Percentiles rank a stretch among this genome's conserved stretches.
Evolutionary conservation across 768 basidiomycete genomes (phyloP).

Genomic region (Tricholoma furcatifolium): DNA sequence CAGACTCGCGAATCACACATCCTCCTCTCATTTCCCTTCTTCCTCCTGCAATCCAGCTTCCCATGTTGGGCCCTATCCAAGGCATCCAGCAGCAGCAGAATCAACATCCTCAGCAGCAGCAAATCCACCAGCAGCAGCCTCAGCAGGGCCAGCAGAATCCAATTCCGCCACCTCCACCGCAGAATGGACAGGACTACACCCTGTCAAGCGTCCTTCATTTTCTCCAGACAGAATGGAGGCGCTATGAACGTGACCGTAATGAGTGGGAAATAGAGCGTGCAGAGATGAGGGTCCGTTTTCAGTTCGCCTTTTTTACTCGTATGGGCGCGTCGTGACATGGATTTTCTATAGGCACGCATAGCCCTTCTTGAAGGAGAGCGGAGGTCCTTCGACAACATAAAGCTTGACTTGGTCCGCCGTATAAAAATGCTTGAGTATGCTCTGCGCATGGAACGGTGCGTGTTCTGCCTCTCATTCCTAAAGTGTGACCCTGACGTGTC

Average conservation of each 20-base stretch:
- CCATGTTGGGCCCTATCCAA: constrained; percentile 75
- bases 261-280: constrained; percentile 99
- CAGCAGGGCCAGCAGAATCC: constrained; percentile 46
- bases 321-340: constrained; percentile 29
- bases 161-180: constrained; percentile 74
- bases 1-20: constrained; percentile 22
- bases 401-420: constrained; percentile 91
- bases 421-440: constrained; percentile 99
- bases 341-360: constrained; percentile 75
- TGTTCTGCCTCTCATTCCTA: constrained; percentile 25
- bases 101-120: constrained; percentile 61
- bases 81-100: constrained; percentile 65
- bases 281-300: constrained; percentile 87
- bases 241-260: constrained; percentile 97
- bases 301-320: constrained; percentile 13
- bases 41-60: constrained; percentile 43
- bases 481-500: constrained; percentile 34
- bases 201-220: constrained; percentile 95
- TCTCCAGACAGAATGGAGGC: constrained; percentile 96
- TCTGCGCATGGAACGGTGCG: constrained; percentile 89
- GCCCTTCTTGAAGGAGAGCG: constrained; percentile 96
- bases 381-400: constrained; percentile 95
- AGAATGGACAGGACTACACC: constrained; percentile 89
- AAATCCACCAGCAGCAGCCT: constrained; percentile 56
- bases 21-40: constrained; percentile 19